These are phyloP conservation scores for Nothophytophthora sp. DNA, from an alignment of 352 stramenopile genomes.

Conservation along the genomic window DNA sequence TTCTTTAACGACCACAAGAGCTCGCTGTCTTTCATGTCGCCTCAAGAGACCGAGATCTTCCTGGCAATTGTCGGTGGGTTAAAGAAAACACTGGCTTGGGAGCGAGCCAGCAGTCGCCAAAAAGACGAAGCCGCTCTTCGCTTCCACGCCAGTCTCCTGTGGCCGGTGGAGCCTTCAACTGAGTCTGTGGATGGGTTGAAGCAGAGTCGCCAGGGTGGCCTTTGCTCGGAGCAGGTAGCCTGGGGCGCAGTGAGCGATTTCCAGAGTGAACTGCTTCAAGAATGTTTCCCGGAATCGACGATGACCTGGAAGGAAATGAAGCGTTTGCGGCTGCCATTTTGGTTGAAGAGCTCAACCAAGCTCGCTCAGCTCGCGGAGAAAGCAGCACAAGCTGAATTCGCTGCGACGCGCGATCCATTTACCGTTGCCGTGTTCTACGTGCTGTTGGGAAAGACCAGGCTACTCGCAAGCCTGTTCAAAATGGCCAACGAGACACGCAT, in stretches of 20 bases:
- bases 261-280: constrained; percentile 67
- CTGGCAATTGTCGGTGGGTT: constrained; percentile 48
- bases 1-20: constrained; percentile 67
- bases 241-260: constrained; percentile 73
- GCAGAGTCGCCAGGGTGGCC: constrained; percentile 17
- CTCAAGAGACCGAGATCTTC: constrained; percentile 43
- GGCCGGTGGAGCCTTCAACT: constrained; percentile 41
- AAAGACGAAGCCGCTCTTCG: constrained; percentile 79
- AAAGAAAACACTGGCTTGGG: constrained; percentile 63
- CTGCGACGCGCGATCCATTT: constrained; percentile 78
- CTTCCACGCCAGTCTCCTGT: constrained; percentile 72
- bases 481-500: constrained; percentile 82
- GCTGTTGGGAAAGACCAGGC: constrained; percentile 77
- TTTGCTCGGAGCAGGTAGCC: constrained; percentile 80
- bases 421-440: constrained; percentile 86
- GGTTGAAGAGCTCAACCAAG: constrained; percentile 61
- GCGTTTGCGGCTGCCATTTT: constrained; percentile 73
- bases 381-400: constrained; percentile 76
- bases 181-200: not conserved
- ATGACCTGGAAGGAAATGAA: constrained; percentile 76
- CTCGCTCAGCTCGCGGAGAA: constrained; percentile 68
- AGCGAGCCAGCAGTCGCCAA: constrained; percentile 43
- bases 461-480: constrained; percentile 85
- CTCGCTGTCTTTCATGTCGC: constrained; percentile 54
- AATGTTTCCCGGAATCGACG: constrained; percentile 50